A percentile compares a stretch with the other conserved stretches of the same genome.
phyloP scores from a whole-genome alignment of 345 rosid genomes.

The Luvunga scandens region DNA sequence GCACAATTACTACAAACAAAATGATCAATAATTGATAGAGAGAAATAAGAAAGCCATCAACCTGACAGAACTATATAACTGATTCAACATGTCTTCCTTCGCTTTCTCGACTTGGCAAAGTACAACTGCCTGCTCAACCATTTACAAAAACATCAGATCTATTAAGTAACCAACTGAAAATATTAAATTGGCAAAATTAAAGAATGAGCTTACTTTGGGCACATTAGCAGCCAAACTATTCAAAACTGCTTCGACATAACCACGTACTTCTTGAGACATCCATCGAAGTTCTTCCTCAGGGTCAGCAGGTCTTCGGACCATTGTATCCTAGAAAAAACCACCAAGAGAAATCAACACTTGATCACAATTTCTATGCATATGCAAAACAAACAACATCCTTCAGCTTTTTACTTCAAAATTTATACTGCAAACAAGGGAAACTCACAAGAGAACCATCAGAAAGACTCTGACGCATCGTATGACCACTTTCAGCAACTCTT shows the following conservation, averaged over 20 bases:
- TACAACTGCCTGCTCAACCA: conserved; percentile 80
- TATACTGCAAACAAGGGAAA: neutral
- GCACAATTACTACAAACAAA: conserved; percentile 2
- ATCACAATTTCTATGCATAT: neutral
- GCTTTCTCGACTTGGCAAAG: conserved; percentile 98
- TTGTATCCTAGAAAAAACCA: conserved; percentile 57
- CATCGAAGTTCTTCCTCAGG: conserved; percentile 97
- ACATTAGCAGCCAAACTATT: conserved; percentile 92
- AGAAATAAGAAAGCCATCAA: conserved; percentile 18
- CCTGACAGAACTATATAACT: conserved; percentile 90
- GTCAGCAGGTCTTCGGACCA: conserved; percentile 73
- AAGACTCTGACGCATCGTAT: conserved; percentile 73
- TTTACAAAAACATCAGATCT: conserved; percentile 6
- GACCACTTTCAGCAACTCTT: conserved; percentile 41
- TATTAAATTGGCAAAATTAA: neutral
- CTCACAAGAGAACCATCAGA: conserved; percentile 98
- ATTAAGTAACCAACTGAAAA: neutral
- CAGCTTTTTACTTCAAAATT: neutral
- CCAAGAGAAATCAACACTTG: neutral
- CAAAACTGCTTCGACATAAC: conserved; percentile 93
- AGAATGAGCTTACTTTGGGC: conserved; percentile 58
- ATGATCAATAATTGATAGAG: neutral
- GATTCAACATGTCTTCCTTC: conserved; percentile 96
- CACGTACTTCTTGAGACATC: conserved; percentile 99
- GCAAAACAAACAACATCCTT: neutral